Evolutionary conservation across 164 flowering plant genomes (phyloP), one percentile per base, ranked within the genome.

Genomic region (Akebia trifoliata): DNA sequence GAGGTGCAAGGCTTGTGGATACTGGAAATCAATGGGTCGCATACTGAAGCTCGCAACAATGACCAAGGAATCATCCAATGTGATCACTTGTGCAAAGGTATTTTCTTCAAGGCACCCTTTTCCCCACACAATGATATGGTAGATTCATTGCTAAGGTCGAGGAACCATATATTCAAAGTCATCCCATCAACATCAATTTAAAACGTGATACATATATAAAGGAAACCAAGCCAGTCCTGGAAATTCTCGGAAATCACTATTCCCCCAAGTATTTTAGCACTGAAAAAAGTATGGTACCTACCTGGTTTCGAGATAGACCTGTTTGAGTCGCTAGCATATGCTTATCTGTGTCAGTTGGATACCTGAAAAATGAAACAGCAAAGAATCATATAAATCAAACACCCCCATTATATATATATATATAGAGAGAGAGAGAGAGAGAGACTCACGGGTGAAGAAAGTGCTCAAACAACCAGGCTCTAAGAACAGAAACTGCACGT

Each of bases 391-490:
- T 49, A 21, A 10, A 56, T 11, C 24, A 24, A 36, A 12, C 4
- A n/a, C n/a, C n/a, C n/a, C n/a, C n/a, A n/a, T n/a, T n/a, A n/a
- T n/a, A n/a, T n/a, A n/a, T n/a, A n/a, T n/a, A n/a, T n/a, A 31
- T 15, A 55, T 45, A 42, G 46, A 44, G 60, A 54, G 51, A 44
- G 49, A 52, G 31, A 36, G 22, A 57, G 21, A 37, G 42, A 45
- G 68, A 35, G n/a, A 57, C 82, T 78, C 56, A 92, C 98, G 98
- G 98, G 63, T 92, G 98, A 69, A 92, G 95, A 68, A 92, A 92
- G 74, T 92, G 96, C 56, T 92, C 98, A 57, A 89, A 92, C 11
- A 89, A 72, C 98, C 98, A 92, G 8, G 98, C 90, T 61, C 88
- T 72, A 10, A 89, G 81, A 60, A 92, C 66, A 17, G 94, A 71